Percentiles rank a stretch among this genome's conserved stretches.
Evolutionary conservation across 2,329 filamentous ascomycete genomes (phyloP).

Genomic region (Chrysosporium keratinophilum): DNA sequence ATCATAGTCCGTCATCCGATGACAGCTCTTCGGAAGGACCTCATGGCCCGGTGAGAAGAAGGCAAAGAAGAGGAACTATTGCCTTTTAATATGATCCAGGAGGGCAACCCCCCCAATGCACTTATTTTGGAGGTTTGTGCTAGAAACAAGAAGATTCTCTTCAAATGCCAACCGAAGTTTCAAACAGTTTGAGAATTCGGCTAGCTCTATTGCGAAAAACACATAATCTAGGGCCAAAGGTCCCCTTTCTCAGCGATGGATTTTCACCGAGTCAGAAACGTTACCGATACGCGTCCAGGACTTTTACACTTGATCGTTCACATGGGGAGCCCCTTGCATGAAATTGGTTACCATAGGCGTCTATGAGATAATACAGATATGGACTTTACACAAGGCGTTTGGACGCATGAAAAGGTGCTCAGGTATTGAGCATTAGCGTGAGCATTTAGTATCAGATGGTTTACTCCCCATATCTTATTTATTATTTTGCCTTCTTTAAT

Average conservation of each 20-base stretch:
- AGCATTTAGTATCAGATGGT: not conserved
- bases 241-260: no score
- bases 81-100: no score
- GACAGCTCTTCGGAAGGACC: slow-evolving; percentile 8
- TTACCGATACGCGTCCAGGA: not conserved
- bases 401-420: not conserved
- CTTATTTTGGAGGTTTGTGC: no score
- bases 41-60: not conserved
- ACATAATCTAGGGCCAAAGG: no score
- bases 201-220: no score
- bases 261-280: no score
- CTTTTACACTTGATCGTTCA: not conserved
- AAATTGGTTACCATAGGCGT: not conserved
- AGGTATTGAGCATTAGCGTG: not conserved
- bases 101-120: no score
- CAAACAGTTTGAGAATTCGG: no score
- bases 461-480: no score
- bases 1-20: not conserved
- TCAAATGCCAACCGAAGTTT: no score
- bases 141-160: no score
- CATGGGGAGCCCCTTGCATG: not conserved
- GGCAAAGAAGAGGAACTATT: not conserved
- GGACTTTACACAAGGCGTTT: not conserved
- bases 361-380: not conserved
- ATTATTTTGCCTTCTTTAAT: no score